Percentiles rank a stretch among this genome's conserved stretches.
These are phyloP conservation scores for Hygrocybe punicea DNA, from an alignment of 768 basidiomycete species.

Conservation along the genomic window DNA sequence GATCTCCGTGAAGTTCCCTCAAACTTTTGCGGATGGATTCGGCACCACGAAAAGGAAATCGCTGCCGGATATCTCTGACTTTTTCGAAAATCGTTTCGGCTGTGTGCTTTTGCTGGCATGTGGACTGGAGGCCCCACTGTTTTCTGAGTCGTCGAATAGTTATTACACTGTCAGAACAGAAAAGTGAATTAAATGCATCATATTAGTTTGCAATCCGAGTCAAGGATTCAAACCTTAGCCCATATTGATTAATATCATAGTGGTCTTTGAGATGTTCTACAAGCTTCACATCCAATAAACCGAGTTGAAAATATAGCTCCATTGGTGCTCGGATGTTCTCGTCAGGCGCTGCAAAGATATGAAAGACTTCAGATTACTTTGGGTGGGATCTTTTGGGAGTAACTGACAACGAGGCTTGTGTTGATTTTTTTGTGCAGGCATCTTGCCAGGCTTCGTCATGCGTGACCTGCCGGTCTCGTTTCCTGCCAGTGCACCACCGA, in stretches of 20 bases:
- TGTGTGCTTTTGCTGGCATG: not conserved
- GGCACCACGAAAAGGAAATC: not conserved
- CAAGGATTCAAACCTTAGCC: conserved; percentile 1
- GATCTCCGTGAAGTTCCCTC: not conserved
- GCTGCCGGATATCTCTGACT: not conserved
- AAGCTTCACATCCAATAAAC: not conserved
- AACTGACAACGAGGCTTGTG: not conserved
- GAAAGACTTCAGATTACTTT: no score
- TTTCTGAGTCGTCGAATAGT: not conserved
- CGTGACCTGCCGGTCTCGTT: no score
- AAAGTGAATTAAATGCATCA: not conserved
- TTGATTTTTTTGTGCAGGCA: not conserved
- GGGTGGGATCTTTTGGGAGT: not conserved
- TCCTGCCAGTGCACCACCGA: no score
- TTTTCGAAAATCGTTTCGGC: not conserved
- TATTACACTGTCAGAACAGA: not conserved
- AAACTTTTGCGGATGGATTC: not conserved
- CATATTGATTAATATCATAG: not conserved
- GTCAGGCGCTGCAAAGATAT: not conserved
- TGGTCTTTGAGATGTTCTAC: not conserved
- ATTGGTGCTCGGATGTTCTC: not conserved
- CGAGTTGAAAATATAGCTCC: not conserved
- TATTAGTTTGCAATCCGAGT: no score
- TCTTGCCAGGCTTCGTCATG: no score
- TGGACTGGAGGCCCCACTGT: no score